Base-by-base conservation (phyloP, 768 basidiomycete genomes). In the Collybia sp. region DNA sequence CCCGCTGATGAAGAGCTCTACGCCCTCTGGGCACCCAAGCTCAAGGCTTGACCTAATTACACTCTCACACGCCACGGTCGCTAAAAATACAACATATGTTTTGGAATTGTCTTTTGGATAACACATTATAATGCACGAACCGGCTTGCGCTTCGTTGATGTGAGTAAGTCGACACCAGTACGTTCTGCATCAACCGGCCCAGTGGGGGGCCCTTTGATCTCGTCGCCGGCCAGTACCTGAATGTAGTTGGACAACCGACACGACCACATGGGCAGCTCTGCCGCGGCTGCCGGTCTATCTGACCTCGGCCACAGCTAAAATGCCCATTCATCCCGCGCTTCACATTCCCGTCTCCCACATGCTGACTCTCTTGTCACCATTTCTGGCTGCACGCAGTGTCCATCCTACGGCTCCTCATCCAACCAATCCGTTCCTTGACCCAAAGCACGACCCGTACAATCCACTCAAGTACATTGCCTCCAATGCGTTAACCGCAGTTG, bases 1-100 rank as follows among this genome's bases (percentile, higher is more conserved):
- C 75, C 79, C 12, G 69, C 75, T 17, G 89, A 92, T 64, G 81
- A 73, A 65, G 83, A 88, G 53, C 69, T 92, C 16, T 89, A 90
- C 54, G 78, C 82, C 38, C 70, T 90, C 9, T 91, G 89, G 88
- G 83, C 71, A 20, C 82, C 85, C 3, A 73, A 65, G 60, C 48
- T 71, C 54, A 56, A 19, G 17, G 19, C 33, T 16, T 16, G 17
- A 36, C 13, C 12, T 35, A 12, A 20, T 12, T 17, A 10, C 19
- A 30, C 11, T 16, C 12, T 47, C 42, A 12, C 6, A 39, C 17
- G 17, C n/a, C 6, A 42, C n/a, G 13, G 32, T 10, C 13, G 16
- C 17, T 15, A 34, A 39, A 16, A 16, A 25, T 25, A 25, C 25
- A 25, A 25, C 25, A 25, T 25, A 25, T 25, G 25, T 25, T 25